Evolutionary conservation across 345 rosid genomes (phyloP).

Genomic region (Gossypium mustelinum): DNA sequence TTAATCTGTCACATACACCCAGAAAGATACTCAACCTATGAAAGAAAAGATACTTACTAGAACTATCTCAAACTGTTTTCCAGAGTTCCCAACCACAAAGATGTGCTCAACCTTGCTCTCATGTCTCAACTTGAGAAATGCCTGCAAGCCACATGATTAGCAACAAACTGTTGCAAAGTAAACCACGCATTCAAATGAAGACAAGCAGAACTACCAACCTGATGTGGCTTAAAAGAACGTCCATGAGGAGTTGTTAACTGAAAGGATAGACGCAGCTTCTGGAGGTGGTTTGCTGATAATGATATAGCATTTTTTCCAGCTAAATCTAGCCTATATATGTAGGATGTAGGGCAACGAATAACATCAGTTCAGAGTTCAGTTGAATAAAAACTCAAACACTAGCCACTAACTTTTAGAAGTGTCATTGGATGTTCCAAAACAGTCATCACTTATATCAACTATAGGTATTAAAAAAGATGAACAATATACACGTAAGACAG

Average conservation of each 20-base stretch:
- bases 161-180: conserved; percentile 16
- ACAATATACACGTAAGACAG: background rate
- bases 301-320: conserved; percentile 50
- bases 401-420: background rate
- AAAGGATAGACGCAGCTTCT: conserved; percentile 79
- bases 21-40: background rate
- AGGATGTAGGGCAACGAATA: background rate
- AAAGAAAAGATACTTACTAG: conserved; percentile 55
- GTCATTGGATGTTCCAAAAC: background rate
- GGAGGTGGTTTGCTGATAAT: conserved; percentile 90
- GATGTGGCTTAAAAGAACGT: conserved; percentile 79
- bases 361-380: background rate
- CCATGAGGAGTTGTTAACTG: conserved; percentile 63
- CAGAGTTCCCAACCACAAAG: conserved; percentile 68
- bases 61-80: conserved; percentile 67
- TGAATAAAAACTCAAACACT: background rate
- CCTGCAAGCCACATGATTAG: conserved; percentile 50
- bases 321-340: conserved; percentile 57
- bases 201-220: conserved; percentile 43
- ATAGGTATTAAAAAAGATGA: background rate
- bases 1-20: background rate
- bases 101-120: conserved; percentile 81
- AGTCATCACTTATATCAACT: background rate
- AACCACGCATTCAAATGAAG: conserved; percentile 7
- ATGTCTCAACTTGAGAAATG: conserved; percentile 83